Evolutionary conservation across 768 basidiomycete genomes (phyloP).

Genomic region (Mycena haematopus): DNA sequence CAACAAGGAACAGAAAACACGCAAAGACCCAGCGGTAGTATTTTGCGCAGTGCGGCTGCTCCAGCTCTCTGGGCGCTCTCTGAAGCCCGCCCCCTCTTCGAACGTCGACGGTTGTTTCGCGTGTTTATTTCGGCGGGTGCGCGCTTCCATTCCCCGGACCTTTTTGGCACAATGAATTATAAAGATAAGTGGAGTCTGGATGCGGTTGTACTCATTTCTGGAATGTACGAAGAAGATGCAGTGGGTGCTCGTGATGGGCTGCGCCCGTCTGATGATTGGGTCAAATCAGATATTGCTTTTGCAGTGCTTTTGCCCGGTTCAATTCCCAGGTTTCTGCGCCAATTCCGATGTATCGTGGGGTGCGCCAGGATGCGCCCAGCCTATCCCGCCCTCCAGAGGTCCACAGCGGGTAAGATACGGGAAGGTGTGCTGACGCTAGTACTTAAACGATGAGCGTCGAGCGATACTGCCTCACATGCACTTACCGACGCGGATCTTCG

Average conservation of each 20-base stretch:
- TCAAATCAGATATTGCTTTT: no score
- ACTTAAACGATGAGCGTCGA: constrained; percentile 1
- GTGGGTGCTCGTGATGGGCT: not conserved
- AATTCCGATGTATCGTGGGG: constrained; percentile 10
- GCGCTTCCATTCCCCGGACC: not conserved
- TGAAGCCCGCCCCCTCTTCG: not conserved
- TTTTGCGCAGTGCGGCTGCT: not conserved
- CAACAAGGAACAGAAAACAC: not conserved
- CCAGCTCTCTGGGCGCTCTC: not conserved
- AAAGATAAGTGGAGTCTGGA: not conserved
- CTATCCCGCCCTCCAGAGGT: no score
- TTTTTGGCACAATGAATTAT: not conserved
- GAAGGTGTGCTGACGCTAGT: not conserved
- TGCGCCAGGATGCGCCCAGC: not conserved
- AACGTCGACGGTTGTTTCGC: not conserved
- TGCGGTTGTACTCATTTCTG: not conserved
- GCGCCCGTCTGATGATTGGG: no score
- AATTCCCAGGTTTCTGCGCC: not conserved
- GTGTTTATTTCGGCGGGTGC: not conserved
- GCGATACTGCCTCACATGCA: not conserved
- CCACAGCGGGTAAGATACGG: not conserved
- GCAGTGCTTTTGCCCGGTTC: not conserved
- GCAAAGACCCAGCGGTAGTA: not conserved
- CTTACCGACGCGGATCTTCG: not conserved
- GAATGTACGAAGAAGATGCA: no score